Evolutionary conservation across 1,284 basidiomycete species (phyloP).

Genomic region (Exsudoporus floridanus): DNA sequence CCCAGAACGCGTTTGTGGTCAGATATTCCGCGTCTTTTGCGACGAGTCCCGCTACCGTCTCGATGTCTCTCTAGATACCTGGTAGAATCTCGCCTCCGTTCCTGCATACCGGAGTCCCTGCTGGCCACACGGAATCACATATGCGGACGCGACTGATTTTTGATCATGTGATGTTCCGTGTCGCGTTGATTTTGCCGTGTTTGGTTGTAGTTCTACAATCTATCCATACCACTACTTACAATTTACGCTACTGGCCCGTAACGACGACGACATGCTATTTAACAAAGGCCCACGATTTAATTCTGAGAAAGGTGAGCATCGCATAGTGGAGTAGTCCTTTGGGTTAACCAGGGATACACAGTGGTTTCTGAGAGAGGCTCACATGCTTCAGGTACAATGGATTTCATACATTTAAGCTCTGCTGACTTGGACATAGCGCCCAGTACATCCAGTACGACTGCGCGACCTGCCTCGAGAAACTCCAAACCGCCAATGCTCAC

Average conservation of each 20-base stretch:
- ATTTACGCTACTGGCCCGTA: neutral
- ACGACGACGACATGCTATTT: slow-evolving; percentile 35
- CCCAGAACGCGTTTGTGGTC: too few species aligned
- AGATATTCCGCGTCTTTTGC: too few species aligned
- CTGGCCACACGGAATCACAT: too few species aligned
- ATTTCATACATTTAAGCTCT: neutral
- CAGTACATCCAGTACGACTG: slow-evolving; percentile 28
- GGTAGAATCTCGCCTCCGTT: too few species aligned
- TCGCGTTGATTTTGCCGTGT: slow-evolving; percentile 26
- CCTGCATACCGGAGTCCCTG: too few species aligned
- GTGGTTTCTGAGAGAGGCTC: slow-evolving; percentile 40
- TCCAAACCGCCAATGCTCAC: slow-evolving; percentile 6
- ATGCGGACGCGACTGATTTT: slow-evolving; percentile 26
- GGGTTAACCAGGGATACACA: neutral
- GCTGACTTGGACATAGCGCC: slow-evolving; percentile 37
- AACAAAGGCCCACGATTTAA: slow-evolving; percentile 43
- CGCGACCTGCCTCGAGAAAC: slow-evolving; percentile 12
- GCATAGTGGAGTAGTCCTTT: neutral
- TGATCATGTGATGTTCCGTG: slow-evolving; percentile 21
- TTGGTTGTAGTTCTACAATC: slow-evolving; percentile 18
- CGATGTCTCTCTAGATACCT: too few species aligned
- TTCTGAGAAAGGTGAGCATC: slow-evolving; percentile 38
- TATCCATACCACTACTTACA: neutral
- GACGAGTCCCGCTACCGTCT: too few species aligned
- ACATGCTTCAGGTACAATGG: slow-evolving; percentile 41